Evolutionary conservation across 2,329 filamentous ascomycete species (phyloP), one percentile per base, ranked within the genome.

Genomic region (Fonsecaea monophora): DNA sequence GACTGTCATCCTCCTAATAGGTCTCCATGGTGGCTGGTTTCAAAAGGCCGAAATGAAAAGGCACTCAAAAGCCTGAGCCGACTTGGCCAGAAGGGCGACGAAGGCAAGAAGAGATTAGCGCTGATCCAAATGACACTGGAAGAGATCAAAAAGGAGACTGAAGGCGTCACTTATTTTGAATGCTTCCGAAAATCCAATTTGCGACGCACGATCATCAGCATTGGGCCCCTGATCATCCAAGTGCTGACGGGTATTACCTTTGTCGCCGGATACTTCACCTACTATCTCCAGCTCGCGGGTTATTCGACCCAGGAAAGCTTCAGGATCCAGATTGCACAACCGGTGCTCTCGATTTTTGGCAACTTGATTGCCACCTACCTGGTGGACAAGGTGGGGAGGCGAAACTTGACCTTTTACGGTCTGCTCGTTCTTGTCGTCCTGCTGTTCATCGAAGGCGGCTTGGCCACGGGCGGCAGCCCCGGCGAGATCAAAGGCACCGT

Each of bases 251-350:
- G 78, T 6, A 74, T 79, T 32, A 68, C 73, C 18, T 81, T 81
- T 25, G 73, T 76, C 1, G 72, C 77, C 2, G 70, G 73, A 5
- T 82, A 82, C 66, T 73, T 73, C 21, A 81, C 80, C 2, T 82
- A 82, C 71, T 82, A 82, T 68, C 73, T 78, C 58, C 77, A 82
- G 65, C 73, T 82, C 3, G 79, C 81, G 10, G 80, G 80, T 7
- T 81, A 78, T 66, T 74, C 73, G 42, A 77, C 76, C 0, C 60
- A 69, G 2, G 74, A 73, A 63, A 77, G 74, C 60, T 82, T 81
- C 72, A 76, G 73, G 59, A 72, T 82, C 1, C 74, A 78, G 55
- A 81, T 81, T 53, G 74, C 74, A 5, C 78, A 81, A 66, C 79
- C 79, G 57, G 74, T 76, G 1, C 61, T 79, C 5, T 80, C 77